Base-by-base conservation (phyloP, 2,329 filamentous ascomycete genomes). In the Myotisia sp. region DNA sequence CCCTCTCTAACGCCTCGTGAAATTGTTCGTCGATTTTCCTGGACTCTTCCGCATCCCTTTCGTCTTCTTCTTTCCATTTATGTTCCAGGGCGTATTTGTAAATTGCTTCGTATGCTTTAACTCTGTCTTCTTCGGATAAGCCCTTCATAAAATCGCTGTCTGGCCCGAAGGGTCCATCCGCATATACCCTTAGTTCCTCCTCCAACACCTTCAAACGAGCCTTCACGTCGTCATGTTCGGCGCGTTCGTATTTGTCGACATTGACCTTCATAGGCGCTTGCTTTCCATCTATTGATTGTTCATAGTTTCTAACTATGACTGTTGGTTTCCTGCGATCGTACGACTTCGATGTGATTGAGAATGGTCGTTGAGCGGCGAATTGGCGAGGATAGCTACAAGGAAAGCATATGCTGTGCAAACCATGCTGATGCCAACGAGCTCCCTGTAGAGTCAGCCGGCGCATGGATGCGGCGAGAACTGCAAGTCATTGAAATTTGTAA, bases 371-470 rank as follows among this genome's bases (percentile, higher is more conserved):
- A 29, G 29, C 19, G 30, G 37, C 38, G 9, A 31, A 34, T 19
- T 18, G 22, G 18, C 17, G 36, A 40, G 37, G 48, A 39, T 43
- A 44, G 30, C 12, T 19, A 32, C 26, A 38, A 32, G 29, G 45
- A 41, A 49, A 49, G 46, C 48, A 47, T 44, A 41, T 45, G 49
- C 37, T 49, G 53, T 44, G 49, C 44, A 53, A 51, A 46, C 48
- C 52, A 58, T 59, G 49, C 44, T 56, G 53, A 55, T 56, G 56
- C 54, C 55, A 59, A 46, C 55, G 54, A 57, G 58, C 55, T 50
- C 55, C 55, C 50, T 50, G 54, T 45, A 59, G 44, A 47, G 51
- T 51, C 53, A 57, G 55, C 47, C 58, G 58, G 54, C 60, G 58
- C 58, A 61, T 61, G 53, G 51, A 53, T 50, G 45, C 44, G 48